A percentile compares a stretch with the other conserved stretches of the same genome.
Conservation (phyloP, 1,139 yeast species). For the Meyerozyma athensensis region DNA sequence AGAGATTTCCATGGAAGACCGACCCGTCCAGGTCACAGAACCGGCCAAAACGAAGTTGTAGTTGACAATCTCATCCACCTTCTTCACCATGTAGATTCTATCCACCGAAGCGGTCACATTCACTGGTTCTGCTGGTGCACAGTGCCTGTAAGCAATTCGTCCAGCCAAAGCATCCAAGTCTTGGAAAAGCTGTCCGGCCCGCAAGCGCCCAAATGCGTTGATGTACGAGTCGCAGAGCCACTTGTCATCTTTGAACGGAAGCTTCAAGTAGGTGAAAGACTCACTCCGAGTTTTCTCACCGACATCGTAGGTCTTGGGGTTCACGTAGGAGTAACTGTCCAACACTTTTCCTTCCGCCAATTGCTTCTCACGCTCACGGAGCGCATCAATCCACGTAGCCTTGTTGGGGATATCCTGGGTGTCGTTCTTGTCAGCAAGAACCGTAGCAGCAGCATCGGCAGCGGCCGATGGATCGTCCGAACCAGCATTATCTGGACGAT, state of each 20-base stretch:
- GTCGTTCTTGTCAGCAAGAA: conserved; percentile 48
- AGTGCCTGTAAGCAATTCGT: conserved; percentile 78
- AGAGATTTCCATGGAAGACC: conserved; percentile 91
- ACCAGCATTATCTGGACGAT: conserved; percentile 36
- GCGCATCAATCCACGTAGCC: conserved; percentile 82
- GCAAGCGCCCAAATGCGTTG: conserved; percentile 80
- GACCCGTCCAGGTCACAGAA: conserved; percentile 88
- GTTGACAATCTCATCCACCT: conserved; percentile 71
- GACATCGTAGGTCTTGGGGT: conserved; percentile 68
- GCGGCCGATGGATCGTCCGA: conserved; percentile 49
- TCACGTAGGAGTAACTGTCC: conserved; percentile 66
- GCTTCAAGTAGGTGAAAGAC: conserved; percentile 65
- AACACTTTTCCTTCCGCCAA: conserved; percentile 63
- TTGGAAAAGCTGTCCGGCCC: conserved; percentile 90
- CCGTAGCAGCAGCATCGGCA: conserved; percentile 66
- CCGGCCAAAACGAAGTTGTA: conserved; percentile 83
- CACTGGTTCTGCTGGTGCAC: conserved; percentile 88
- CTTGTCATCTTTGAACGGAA: conserved; percentile 81
- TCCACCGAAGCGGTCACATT: conserved; percentile 94
- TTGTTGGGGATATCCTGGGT: conserved; percentile 40
- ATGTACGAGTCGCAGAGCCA: conserved; percentile 84
- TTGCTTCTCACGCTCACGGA: conserved; percentile 69
- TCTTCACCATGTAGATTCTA: conserved; percentile 80
- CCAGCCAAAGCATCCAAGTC: conserved; percentile 90
- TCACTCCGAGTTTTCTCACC: conserved; percentile 71